Conservation (phyloP, 306 rosid genomes). For the Glycine tomentella region DNA sequence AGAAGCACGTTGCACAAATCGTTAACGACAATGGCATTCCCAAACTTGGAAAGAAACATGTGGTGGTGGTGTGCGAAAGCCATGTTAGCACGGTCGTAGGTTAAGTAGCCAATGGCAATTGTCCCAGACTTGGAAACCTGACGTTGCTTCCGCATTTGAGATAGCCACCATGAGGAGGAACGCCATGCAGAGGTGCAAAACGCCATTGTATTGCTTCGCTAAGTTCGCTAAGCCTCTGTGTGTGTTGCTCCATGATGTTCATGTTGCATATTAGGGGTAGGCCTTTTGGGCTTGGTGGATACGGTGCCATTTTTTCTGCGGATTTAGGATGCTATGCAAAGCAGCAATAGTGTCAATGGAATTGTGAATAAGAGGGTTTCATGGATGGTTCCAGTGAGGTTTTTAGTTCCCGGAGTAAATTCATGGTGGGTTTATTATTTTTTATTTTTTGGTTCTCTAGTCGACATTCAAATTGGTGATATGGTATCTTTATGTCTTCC, state of each 20-base stretch:
- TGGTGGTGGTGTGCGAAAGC: constrained; percentile 70
- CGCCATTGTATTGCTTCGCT: constrained; percentile 71
- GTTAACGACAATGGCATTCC: no score
- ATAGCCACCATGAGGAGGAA: constrained; percentile 70
- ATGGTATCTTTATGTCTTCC: constrained; percentile 43
- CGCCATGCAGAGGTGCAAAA: constrained; percentile 73
- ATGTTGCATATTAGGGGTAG: constrained; percentile 77
- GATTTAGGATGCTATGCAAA: constrained; percentile 19
- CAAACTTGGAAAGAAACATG: no score
- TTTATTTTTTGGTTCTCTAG: no score
- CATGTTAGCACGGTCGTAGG: constrained; percentile 86
- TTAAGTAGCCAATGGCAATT: constrained; percentile 71
- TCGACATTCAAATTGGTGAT: constrained; percentile 65
- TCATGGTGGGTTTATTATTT: constrained; percentile 40
- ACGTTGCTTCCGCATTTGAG: constrained; percentile 63
- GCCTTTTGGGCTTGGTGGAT: constrained; percentile 82
- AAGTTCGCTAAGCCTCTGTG: constrained; percentile 74
- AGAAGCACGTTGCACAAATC: no score
- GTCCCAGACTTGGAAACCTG: constrained; percentile 69
- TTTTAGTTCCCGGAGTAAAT: constrained; percentile 35
- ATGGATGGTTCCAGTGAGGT: constrained; percentile 39
- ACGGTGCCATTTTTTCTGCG: constrained; percentile 45
- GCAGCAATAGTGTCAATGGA: constrained; percentile 46
- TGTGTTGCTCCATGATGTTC: constrained; percentile 71
- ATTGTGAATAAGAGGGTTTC: constrained; percentile 30